phyloP scores from a whole-genome alignment of 2,329 filamentous ascomycete species.

The Emmonsiellopsis sp. region DNA sequence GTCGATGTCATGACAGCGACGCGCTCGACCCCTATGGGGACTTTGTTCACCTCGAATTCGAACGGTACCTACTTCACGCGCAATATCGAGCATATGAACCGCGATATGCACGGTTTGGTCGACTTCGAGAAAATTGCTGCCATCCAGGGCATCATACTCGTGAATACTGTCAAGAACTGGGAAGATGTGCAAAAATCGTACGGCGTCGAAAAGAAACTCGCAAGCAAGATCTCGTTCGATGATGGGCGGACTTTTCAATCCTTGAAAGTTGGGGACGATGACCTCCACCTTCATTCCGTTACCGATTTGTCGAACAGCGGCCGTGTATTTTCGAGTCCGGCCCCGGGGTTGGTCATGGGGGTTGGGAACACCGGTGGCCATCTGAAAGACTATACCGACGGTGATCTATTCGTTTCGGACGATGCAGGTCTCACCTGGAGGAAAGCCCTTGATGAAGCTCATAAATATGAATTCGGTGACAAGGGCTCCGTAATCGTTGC shows the following conservation, averaged over 20 bases:
- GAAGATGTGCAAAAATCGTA: conserved; percentile 56
- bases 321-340: conserved; percentile 83
- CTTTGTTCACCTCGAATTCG: conserved; percentile 90
- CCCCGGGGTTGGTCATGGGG: conserved; percentile 87
- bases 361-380: conserved; percentile 78
- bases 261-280: conserved; percentile 56
- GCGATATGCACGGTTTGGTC: conserved; percentile 63
- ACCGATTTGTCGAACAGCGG: conserved; percentile 76
- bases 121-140: conserved; percentile 92
- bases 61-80: conserved; percentile 93
- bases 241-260: conserved; percentile 78
- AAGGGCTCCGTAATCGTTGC: conserved; percentile 83
- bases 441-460: conserved; percentile 61
- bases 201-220: conserved; percentile 46
- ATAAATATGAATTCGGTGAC: conserved; percentile 95
- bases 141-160: conserved; percentile 84
- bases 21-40: conserved; percentile 58
- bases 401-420: conserved; percentile 79
- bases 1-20: conserved; percentile 74
- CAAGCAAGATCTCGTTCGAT: conserved; percentile 84
- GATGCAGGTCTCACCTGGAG: conserved; percentile 83
- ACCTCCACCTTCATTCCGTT: conserved; percentile 83
- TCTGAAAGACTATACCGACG: conserved; percentile 61
- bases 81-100: conserved; percentile 88
- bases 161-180: conserved; percentile 84